Evolutionary conservation across 1,284 basidiomycete genomes (phyloP).

Genomic region (Vanrija sp.): DNA sequence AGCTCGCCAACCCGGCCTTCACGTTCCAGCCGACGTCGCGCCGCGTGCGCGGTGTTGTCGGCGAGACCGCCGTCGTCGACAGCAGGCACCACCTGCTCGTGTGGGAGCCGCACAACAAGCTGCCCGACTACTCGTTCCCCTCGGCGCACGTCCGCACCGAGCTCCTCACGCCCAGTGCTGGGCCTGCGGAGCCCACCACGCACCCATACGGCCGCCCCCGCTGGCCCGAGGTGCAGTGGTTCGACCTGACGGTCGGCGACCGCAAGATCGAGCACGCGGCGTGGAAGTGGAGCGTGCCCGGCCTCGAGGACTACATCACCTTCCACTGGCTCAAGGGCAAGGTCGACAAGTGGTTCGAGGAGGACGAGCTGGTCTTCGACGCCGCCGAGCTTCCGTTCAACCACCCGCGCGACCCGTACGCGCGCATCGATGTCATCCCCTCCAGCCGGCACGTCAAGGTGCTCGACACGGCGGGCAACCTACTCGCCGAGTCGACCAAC

Average conservation of each 20-base stretch:
- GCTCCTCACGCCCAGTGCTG: not conserved
- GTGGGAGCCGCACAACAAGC: constrained; percentile 1
- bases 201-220: constrained; percentile 1
- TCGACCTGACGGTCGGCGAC: not conserved
- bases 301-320: not conserved
- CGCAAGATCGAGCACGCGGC: constrained; percentile 1
- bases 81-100: constrained; percentile 4
- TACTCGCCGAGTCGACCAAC: constrained; percentile 1
- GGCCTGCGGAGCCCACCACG: not conserved
- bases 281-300: constrained; percentile 1
- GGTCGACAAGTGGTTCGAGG: constrained; percentile 1
- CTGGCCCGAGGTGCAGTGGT: constrained; percentile 1
- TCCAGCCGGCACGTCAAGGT: not conserved
- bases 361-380: constrained; percentile 1
- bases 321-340: not conserved
- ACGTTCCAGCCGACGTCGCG: not conserved
- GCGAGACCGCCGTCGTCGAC: constrained; percentile 1
- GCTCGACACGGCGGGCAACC: not conserved
- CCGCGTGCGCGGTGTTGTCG: constrained; percentile 1
- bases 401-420: constrained; percentile 1
- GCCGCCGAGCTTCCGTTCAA: too few relatives aligned
- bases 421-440: constrained; percentile 1
- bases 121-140: constrained; percentile 6
- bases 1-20: not conserved
- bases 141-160: not conserved